Evolutionary conservation across 345 rosid genomes (phyloP), one percentile per base, ranked within the genome.

Genomic region (Pelargonium nanum): DNA sequence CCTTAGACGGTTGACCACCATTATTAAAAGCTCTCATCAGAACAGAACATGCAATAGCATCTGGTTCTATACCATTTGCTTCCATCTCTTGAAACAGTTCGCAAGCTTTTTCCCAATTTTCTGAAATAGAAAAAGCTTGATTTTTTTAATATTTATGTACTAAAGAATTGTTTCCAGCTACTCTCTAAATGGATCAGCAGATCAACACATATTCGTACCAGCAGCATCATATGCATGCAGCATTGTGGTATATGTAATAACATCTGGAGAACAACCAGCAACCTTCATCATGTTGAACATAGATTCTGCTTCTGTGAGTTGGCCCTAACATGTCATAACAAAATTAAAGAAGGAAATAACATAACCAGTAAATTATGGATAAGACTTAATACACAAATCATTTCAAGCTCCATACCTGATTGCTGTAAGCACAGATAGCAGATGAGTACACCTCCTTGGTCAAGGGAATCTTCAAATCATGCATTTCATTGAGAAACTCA

Each of bases 21-120:
- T 82, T 85, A 70, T 89, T 92, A 65, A 86, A 89, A 72, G 93
- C 88, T 78, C 83, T 85, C 96, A 92, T 89, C 72, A 89, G 66
- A 45, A 85, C 92, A 16, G 96, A 83, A 68, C 83, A 85, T 22
- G 89, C 95, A 62, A 89, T 68, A 26, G 87, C 74, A 70, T 86
- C 91, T 60, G 80, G 96, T 26, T 79, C 74, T 62, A 92, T 72
- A 53, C 75, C 65, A 77, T 68, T 59, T 66, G 65, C 72, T 70
- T 81, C 92, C 95, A 91, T 88, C 70, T 92, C 98, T 59, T 76
- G 72, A 72, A 88, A 82, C 23, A 88, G 74, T 12, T 63, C 80
- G 68, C 69, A 85, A 53, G 93, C 74, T 58, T 86, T 83, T 61
- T 72, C 84, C 98, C 93, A 86, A 56, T 73, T 72, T 65, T 78